Base-by-base conservation (phyloP, 1,284 basidiomycete genomes). In the Coriolopsis trogii region DNA sequence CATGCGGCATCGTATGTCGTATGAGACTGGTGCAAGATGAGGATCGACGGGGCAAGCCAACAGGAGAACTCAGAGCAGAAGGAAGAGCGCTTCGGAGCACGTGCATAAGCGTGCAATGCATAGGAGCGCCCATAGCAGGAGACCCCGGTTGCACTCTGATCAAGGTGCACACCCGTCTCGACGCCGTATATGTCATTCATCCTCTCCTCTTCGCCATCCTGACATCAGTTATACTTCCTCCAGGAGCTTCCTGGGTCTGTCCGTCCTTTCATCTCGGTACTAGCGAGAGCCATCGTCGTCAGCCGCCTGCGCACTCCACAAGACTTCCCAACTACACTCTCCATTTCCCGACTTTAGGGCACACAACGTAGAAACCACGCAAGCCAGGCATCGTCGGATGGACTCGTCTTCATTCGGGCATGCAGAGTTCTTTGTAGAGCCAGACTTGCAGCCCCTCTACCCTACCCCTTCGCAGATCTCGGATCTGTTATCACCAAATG, bases 401-500 rank as follows among this genome's bases (percentile, higher is more conserved):
- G 62, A 58, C 4, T 46, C 61, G 15, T 51, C 64, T 15, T 54
- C 69, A 20, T 49, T 64, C 16, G 49, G 58, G 12, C 38, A 67
- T 33, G 66, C 78, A 57, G 80, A 87, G 66, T 67, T 88, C 39
- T 75, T 77, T 23, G 85, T 84, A 48, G 86, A 86, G 65, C 89
- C 89, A 54, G 89, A 91, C 69, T 73, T 91, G 34, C 80, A 85
- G 66, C 89, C 88, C 39, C 68, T 90, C 37, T 90, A 88, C 64
- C 89, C 89, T 34, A 84, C 81, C 28, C 77, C 81, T 21, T 61
- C 76, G n/a, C 77, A 83, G 63, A 77, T 91, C 60, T 70, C 81
- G 21, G 74, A 78, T 54, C 77, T 85, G 45, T 74, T 91, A 56
- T 82, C 84, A 21, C 73, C 84, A 1, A 72, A 82, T 64, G 87